These are phyloP conservation scores for Diplodia mutila DNA, from an alignment of 2,329 filamentous ascomycete genomes.

Conservation along the genomic window DNA sequence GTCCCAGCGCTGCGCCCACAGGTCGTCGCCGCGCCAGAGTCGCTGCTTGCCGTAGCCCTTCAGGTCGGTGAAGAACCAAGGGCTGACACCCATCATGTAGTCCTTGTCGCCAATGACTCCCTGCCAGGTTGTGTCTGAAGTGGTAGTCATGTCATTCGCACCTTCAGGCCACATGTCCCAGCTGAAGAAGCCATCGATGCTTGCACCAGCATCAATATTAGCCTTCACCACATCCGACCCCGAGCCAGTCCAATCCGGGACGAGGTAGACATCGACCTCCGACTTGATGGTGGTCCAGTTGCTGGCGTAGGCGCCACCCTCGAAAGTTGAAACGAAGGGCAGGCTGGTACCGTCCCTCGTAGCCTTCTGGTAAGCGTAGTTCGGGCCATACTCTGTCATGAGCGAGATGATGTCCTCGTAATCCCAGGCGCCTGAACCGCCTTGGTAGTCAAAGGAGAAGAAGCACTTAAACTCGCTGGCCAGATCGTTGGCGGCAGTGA, in stretches of 20 bases:
- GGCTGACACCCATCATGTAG: conserved; percentile 55
- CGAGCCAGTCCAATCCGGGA: conserved; percentile 54
- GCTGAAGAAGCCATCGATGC: conserved; percentile 52
- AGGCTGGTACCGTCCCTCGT: conserved; percentile 33
- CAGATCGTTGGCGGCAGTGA: conserved; percentile 32
- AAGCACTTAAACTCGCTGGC: conserved; percentile 44
- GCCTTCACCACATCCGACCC: conserved; percentile 46
- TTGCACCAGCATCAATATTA: conserved; percentile 30
- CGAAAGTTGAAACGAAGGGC: conserved; percentile 60
- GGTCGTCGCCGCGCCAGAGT: conserved; percentile 64
- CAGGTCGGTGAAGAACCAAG: conserved; percentile 62
- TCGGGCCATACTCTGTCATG: conserved; percentile 41
- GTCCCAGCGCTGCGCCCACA: conserved; percentile 58
- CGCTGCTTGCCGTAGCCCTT: conserved; percentile 63
- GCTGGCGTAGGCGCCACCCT: conserved; percentile 46
- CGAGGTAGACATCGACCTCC: conserved; percentile 30
- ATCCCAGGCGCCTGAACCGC: conserved; percentile 22
- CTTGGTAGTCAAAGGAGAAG: conserved; percentile 49
- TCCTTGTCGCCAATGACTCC: conserved; percentile 35
- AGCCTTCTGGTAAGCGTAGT: conserved; percentile 52
- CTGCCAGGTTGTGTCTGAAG: conserved; percentile 47
- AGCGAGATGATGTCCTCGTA: conserved; percentile 19
- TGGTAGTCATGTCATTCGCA: conserved; percentile 55
- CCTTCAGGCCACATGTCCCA: conserved; percentile 57
- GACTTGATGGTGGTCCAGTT: conserved; percentile 52